phyloP scores from a whole-genome alignment of 345 rosid genomes.

The Gossypium anomalum region DNA sequence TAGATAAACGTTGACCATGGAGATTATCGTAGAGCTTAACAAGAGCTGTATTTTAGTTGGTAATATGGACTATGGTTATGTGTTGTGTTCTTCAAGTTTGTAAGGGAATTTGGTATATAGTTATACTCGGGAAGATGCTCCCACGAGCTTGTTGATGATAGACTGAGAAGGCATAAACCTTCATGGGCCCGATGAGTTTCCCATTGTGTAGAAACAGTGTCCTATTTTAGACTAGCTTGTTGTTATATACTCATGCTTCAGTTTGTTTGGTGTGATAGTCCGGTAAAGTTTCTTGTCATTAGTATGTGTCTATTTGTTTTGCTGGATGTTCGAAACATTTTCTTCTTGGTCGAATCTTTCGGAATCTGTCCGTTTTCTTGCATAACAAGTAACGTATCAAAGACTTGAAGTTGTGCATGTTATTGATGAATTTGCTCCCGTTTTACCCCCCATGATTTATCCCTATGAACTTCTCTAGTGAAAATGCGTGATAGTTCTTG shows the following conservation, averaged over 20 bases:
- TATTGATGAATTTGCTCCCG: neutral
- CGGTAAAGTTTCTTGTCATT: neutral
- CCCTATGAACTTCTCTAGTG: neutral
- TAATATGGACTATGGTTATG: neutral
- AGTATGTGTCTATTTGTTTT: neutral
- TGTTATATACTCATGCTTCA: neutral
- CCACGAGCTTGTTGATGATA: neutral
- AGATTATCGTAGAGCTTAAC: neutral
- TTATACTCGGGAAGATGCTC: neutral
- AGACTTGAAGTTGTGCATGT: neutral
- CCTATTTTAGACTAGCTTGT: neutral
- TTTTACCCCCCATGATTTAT: neutral
- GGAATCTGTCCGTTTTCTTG: neutral
- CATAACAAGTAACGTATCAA: neutral
- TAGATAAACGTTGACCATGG: neutral
- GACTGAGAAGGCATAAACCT: too few relatives aligned
- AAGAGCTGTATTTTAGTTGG: neutral
- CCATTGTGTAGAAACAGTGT: too few relatives aligned
- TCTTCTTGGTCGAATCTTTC: neutral
- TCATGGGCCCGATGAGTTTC: too few relatives aligned
- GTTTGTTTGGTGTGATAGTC: too few relatives aligned
- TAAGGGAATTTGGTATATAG: neutral
- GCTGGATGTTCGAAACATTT: neutral
- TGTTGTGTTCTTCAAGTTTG: neutral
- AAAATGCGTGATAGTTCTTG: neutral